These are phyloP conservation scores for Aphanocladium album DNA, from an alignment of 2,329 filamentous ascomycete species.

Conservation along the genomic window DNA sequence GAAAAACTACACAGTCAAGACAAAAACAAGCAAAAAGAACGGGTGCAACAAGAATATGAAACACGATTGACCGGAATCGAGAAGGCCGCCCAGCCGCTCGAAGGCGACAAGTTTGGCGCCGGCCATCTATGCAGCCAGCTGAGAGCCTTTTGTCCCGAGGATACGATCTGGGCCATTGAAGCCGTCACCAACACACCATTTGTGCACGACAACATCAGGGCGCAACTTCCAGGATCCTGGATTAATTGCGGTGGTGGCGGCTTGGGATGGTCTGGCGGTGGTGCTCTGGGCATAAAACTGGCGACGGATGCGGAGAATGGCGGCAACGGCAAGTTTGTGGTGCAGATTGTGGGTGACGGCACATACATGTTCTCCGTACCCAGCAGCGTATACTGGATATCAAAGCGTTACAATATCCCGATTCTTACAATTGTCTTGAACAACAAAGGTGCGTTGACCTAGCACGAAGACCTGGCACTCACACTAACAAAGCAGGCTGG, in stretches of 20 bases:
- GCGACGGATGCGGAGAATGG: constrained; percentile 45
- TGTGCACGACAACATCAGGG: constrained; percentile 66
- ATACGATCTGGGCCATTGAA: constrained; percentile 71
- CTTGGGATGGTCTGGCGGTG: constrained; percentile 76
- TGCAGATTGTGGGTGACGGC: constrained; percentile 54
- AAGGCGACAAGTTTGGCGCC: constrained; percentile 47
- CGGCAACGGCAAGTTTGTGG: constrained; percentile 46
- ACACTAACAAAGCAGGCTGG: constrained; percentile 32
- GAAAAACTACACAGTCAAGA: constrained; percentile 29
- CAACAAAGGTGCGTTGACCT: constrained; percentile 43
- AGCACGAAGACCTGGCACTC: background rate
- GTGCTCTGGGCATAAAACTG: constrained; percentile 69
- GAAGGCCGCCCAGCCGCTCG: constrained; percentile 49
- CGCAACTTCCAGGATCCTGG: constrained; percentile 65
- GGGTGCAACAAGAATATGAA: constrained; percentile 41
- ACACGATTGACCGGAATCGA: constrained; percentile 56
- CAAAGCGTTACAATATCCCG: constrained; percentile 48
- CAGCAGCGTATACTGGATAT: constrained; percentile 52
- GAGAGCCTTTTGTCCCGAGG: constrained; percentile 30
- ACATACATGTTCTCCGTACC: constrained; percentile 52
- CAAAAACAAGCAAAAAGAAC: background rate
- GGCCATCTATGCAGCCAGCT: constrained; percentile 32
- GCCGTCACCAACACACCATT: constrained; percentile 67
- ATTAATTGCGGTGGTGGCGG: constrained; percentile 79
- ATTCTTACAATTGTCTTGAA: constrained; percentile 52